Evolutionary conservation across 352 stramenopile species (phyloP), one percentile per base, ranked within the genome.

Genomic region (Globisporangium parvum): DNA sequence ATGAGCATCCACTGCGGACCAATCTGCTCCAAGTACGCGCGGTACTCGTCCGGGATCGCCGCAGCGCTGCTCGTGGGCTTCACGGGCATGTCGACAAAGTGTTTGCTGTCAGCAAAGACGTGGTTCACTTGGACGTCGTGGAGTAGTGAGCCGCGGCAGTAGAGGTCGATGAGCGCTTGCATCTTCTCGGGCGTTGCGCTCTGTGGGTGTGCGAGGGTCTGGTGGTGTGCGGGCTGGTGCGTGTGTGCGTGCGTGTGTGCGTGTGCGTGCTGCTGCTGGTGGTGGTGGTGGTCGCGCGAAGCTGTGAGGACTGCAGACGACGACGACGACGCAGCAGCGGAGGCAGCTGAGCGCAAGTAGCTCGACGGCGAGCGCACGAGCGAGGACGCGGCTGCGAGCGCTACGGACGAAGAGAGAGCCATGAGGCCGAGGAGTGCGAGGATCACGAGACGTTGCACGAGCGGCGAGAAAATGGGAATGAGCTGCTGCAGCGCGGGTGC

Each of bases 61-160:
- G 62, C 64, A 15, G 67, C 57, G 42, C 59, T 67, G 53, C 60
- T 68, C 45, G 55, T 62, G 24, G 17, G 15, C 60, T 77, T 85
- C 53, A 96, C 75, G 23, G 87, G 81, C 86, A 95, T 93, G 64
- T 96, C 86, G 3, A 96, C 88, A 67, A 96, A 96, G 47, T 87
- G 69, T 53, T 96, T 96, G 68, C 76, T 88, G 65, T 96, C 88
- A 12, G 66, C 60, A 51, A 92, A 96, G 24, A 96, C 44, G 31
- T 70, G 35, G 24, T 62, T 55, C 47, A 60, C 67, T 59, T 96
- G 82, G 46, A 96, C 69, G 18, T 82, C 63, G 51, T 84, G 65
- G 21, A 89, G 69, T 28, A 91, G 55, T 17, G 76, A 62, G 3
- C 80, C 77, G 5, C 48, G 55, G 60, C 75, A 87, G 48, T 77